phyloP scores from a whole-genome alignment of 306 rosid genomes.

The Arachis stenosperma region DNA sequence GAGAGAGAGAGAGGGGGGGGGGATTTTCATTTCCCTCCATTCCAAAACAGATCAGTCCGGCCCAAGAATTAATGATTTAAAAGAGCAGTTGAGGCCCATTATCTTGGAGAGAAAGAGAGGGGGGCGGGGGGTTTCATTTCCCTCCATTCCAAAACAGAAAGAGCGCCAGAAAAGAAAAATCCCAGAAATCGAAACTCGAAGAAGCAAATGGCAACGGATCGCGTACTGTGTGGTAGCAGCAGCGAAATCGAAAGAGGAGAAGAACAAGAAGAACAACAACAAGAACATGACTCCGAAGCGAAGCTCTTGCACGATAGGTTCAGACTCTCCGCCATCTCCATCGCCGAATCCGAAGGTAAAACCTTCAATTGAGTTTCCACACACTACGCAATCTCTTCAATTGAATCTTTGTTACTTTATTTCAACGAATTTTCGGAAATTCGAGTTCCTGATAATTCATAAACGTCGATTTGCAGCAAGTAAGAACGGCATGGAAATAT shows the following conservation, averaged over 20 bases:
- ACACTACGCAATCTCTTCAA: neutral
- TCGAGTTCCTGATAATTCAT: constrained; percentile 25
- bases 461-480: constrained; percentile 38
- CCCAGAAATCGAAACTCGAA: neutral
- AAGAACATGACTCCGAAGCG: constrained; percentile 41
- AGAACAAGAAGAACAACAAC: constrained; percentile 5
- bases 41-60: neutral
- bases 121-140: neutral
- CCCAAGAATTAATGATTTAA: no score
- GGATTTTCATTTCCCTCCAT: no score
- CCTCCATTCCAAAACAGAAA: neutral
- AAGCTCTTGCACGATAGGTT: constrained; percentile 74
- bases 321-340: constrained; percentile 70
- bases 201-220: constrained; percentile 32
- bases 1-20: no score
- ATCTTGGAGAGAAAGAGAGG: no score
- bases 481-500: constrained; percentile 59
- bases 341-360: constrained; percentile 76
- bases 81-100: no score
- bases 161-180: constrained; percentile 24
- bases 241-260: constrained; percentile 47
- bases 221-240: constrained; percentile 8
- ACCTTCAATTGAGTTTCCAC: neutral
- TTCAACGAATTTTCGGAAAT: neutral
- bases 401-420: neutral